These are phyloP conservation scores for Hyphopichia homilentoma DNA, from an alignment of 805 yeast species.

Conservation along the genomic window DNA sequence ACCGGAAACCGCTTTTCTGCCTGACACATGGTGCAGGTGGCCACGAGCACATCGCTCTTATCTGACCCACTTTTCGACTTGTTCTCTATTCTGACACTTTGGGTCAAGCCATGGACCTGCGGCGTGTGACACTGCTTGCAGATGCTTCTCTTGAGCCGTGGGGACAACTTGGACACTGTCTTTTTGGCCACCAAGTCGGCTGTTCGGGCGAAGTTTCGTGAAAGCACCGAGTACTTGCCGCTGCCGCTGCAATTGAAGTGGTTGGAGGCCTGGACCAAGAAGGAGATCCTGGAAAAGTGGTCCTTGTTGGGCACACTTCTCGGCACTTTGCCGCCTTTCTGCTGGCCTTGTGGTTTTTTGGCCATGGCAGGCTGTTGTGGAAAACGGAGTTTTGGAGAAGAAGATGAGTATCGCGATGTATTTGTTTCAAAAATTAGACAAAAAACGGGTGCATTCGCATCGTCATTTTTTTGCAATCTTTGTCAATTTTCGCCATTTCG, in stretches of 20 bases:
- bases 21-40: slow-evolving; percentile 53
- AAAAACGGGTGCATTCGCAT: too few relatives aligned
- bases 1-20: slow-evolving; percentile 54
- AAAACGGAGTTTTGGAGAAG: neutral
- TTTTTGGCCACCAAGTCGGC: slow-evolving; percentile 63
- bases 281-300: slow-evolving; percentile 56
- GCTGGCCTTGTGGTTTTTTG: too few relatives aligned
- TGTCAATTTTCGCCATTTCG: too few relatives aligned
- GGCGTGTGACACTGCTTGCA: slow-evolving; percentile 65
- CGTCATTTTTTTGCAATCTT: too few relatives aligned
- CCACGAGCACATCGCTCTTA: slow-evolving; percentile 45
- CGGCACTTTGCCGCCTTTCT: slow-evolving; percentile 31
- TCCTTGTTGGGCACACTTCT: slow-evolving; percentile 49
- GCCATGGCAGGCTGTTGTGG: too few relatives aligned
- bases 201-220: slow-evolving; percentile 52
- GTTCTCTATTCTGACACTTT: slow-evolving; percentile 39
- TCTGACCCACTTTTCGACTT: slow-evolving; percentile 25
- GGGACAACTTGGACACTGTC: slow-evolving; percentile 61
- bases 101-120: slow-evolving; percentile 46
- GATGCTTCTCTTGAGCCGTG: slow-evolving; percentile 59
- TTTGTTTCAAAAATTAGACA: too few relatives aligned
- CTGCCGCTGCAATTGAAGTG: slow-evolving; percentile 23
- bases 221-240: slow-evolving; percentile 36
- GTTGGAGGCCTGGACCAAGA: slow-evolving; percentile 53
- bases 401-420: too few relatives aligned